These are phyloP conservation scores for Quercus agrifolia DNA, from an alignment of 306 rosid genomes.

Conservation along the genomic window DNA sequence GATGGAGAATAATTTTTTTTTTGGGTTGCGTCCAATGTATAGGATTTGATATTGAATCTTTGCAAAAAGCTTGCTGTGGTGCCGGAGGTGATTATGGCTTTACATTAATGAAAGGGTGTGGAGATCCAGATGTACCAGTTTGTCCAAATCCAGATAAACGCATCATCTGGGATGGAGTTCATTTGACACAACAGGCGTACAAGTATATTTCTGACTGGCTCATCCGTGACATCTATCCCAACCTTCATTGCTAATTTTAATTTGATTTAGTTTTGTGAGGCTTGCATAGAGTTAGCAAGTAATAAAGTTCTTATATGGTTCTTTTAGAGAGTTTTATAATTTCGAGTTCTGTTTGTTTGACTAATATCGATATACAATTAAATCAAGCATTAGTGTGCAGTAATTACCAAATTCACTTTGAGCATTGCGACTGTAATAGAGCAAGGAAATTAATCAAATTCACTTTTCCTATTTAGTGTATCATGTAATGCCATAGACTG, in stretches of 20 bases:
- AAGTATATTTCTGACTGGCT: constrained; percentile 3
- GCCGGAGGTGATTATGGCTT: constrained; percentile 14
- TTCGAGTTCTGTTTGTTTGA: too few species aligned
- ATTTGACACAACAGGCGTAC: constrained; percentile 9
- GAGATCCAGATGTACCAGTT: not conserved
- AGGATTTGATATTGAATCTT: not conserved
- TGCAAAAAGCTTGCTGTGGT: constrained; percentile 26
- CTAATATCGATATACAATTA: too few species aligned
- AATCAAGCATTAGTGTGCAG: too few species aligned
- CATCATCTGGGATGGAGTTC: constrained; percentile 23
- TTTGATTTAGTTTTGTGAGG: not conserved
- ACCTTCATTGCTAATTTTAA: not conserved
- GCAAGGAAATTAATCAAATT: too few species aligned
- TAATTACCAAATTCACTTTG: too few species aligned
- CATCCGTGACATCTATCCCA: constrained; percentile 8
- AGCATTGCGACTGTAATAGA: too few species aligned
- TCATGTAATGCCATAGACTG: too few species aligned
- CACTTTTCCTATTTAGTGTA: too few species aligned
- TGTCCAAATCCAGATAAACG: constrained; percentile 1
- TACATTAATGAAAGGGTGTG: not conserved
- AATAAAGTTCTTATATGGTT: too few species aligned
- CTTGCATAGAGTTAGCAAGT: too few species aligned
- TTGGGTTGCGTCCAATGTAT: not conserved
- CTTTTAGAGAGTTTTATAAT: too few species aligned
- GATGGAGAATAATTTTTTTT: not conserved